These are phyloP conservation scores for Cryptococcus maquisensis DNA, from an alignment of 1,284 basidiomycete species.

Conservation along the genomic window DNA sequence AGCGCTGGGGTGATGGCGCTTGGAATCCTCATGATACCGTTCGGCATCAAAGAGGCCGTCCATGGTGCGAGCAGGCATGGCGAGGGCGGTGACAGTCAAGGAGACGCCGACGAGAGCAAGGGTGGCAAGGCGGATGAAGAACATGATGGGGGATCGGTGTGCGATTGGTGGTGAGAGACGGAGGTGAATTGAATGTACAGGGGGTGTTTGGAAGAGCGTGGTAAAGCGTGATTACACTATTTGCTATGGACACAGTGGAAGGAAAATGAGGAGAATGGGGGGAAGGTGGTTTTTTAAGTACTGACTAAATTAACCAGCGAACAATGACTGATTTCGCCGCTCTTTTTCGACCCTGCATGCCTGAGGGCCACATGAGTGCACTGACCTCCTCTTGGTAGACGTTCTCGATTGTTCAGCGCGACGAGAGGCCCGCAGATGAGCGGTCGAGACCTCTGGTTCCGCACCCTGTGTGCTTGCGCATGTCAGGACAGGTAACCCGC, in stretches of 20 bases:
- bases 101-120: conserved; percentile 1
- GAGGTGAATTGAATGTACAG: background rate
- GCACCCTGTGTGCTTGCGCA: too few species aligned
- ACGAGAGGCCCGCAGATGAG: too few species aligned
- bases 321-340: too few species aligned
- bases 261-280: background rate
- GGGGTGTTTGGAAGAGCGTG: background rate
- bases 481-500: too few species aligned
- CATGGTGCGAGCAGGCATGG: conserved; percentile 1
- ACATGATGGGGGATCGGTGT: background rate
- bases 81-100: background rate
- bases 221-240: background rate
- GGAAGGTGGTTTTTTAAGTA: background rate
- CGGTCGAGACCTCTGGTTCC: too few species aligned
- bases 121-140: background rate
- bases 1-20: conserved; percentile 2
- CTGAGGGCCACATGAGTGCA: background rate
- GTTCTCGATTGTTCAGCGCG: too few species aligned
- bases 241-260: background rate
- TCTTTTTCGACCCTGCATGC: background rate
- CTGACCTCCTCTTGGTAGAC: too few species aligned
- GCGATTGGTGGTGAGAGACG: background rate
- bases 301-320: background rate
- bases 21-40: conserved; percentile 5
- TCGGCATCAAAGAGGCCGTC: background rate